Evolutionary conservation across 371 early-diverging fungal genomes (phyloP), one percentile per base, ranked within the genome.

Genomic region (Mucor racemosus): DNA sequence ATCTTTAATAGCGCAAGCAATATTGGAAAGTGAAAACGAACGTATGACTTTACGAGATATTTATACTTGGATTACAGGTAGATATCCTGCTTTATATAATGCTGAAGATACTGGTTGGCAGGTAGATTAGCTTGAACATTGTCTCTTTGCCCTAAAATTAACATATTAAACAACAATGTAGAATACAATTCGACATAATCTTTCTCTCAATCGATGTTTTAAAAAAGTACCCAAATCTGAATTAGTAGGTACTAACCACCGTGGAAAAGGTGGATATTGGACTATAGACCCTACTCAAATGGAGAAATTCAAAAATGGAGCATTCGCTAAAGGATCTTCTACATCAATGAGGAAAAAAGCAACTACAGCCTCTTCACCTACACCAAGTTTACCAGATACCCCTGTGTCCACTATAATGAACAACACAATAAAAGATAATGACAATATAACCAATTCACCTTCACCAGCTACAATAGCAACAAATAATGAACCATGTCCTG

Each of bases 141-240:
- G 21, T 15, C 5, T 15, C 4, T 5, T 17, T 41, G 17, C 7
- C 21, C 14, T 40, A 41, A 13, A 21, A 21, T 26, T 2, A 40
- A 13, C 38, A 4, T 15, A 39, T 11, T 13, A 21, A 19, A 38
- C 7, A 58, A 31, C 44, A 38, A 38, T 40, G 10, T 62, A 93
- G 79, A 94, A 94, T 78, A 89, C 91, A 0, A 92, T 94, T 35
- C 76, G 94, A 39, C 94, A 94, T 74, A 94, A 94, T 68, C 78
- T 94, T 35, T 91, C 91, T 10, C 77, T 92, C 35, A 94, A 94
- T 66, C 84, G 84, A 57, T 86, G 86, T 54, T 94, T 94, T 58
- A 79, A 84, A 59, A 91, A 91, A 62, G 81, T 90, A 17, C 88
- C 90, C 0, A 78, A 89, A 41, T 63, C 82, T 15, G 84, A 88